These are phyloP conservation scores for Boletus pseudo-olivaceus DNA, from an alignment of 768 basidiomycete species.

Conservation along the genomic window DNA sequence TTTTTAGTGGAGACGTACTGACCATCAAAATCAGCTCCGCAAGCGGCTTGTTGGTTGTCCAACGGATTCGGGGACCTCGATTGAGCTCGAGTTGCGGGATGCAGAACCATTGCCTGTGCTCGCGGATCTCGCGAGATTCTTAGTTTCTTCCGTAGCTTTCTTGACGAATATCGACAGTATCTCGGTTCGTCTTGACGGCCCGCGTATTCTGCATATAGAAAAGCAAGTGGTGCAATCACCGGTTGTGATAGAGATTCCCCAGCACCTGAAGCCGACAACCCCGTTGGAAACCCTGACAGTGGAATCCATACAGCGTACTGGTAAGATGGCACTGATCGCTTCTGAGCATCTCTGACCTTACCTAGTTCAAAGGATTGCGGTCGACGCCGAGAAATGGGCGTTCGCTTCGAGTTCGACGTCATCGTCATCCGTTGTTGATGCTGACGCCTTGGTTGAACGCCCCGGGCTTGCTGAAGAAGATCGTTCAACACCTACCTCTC, in stretches of 20 bases:
- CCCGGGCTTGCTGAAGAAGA: background rate
- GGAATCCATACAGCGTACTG: constrained; percentile 7
- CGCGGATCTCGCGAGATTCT: constrained; percentile 8
- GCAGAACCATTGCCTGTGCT: constrained; percentile 6
- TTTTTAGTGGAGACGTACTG: background rate
- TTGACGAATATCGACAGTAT: background rate
- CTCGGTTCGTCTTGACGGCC: background rate
- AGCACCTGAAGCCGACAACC: background rate
- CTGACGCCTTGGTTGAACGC: background rate
- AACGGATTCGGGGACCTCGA: background rate
- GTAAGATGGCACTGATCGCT: background rate
- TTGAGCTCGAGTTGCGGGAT: constrained; percentile 7
- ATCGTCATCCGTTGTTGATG: background rate
- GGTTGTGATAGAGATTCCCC: background rate
- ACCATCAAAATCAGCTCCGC: constrained; percentile 4
- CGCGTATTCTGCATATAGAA: background rate
- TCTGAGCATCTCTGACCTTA: background rate
- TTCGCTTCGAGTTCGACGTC: background rate
- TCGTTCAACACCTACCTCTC: background rate
- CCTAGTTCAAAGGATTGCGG: constrained; percentile 8
- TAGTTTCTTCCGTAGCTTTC: constrained; percentile 12
- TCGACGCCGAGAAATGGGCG: constrained; percentile 2
- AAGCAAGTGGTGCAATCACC: background rate
- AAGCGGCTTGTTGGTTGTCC: background rate
- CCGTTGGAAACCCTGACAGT: background rate